Base-by-base conservation (phyloP, 805 yeast species). In the Candida oleophila region DNA sequence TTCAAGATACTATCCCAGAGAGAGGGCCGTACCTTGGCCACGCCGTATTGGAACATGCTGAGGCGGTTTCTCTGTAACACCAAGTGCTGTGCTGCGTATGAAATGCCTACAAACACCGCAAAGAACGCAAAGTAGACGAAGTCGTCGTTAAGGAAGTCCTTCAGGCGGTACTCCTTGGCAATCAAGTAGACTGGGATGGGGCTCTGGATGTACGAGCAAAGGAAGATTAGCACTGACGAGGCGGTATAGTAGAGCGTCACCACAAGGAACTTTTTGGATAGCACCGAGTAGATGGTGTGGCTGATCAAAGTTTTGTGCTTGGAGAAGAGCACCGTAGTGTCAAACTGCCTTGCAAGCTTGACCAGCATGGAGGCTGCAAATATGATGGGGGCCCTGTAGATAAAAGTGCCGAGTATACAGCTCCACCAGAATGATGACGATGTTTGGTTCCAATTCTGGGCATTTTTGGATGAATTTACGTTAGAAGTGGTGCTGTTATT, bases 61-160 rank as follows among this genome's bases (percentile, higher is more conserved):
- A 86, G 64, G 48, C 79, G 72, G 60, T 82, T 82, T 50, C 80
- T 68, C 57, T 83, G 85, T 47, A 79, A 73, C 0, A 77, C 53
- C 12, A 78, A 53, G 56, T 78, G 85, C 49, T 78, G 82, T 1
- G 70, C 42, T 5, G 82, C 55, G 59, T 84, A 86, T 5, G 71
- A 32, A 0, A 71, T 28, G 0, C 81, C 77, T 5, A 74, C 55
- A 21, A 69, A 59, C 1, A 65, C 9, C 21, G 77, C 65, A 38
- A 67, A 71, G 55, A 70, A 79, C 77, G 81, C 78, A 53, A 64
- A 78, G 55, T 68, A 80, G 3, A 81, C 71, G 66, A 73, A 73
- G 41, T 68, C 65, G 51, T 73, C 77, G 46, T 72, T 73, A 36
- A 67, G 54, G 38, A 61, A 57, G 3, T 75, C 74, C 43, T 55